Evolutionary conservation across 306 rosid species (phyloP).

Genomic region (Fragaria ananassa): DNA sequence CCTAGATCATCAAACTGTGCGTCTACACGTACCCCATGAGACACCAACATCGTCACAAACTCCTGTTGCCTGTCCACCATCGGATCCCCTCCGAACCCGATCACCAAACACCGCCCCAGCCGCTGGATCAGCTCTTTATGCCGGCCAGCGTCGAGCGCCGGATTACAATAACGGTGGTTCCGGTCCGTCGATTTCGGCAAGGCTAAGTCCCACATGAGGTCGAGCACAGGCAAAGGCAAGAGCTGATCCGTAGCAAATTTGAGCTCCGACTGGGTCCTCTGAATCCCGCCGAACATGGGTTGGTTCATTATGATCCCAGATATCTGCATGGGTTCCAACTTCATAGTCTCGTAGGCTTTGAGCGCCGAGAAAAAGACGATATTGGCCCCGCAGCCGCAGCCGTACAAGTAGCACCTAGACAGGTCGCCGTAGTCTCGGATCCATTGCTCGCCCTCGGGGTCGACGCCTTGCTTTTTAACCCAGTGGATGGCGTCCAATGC

Average conservation of each 20-base stretch:
- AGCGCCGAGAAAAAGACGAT: constrained; percentile 42
- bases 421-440: constrained; percentile 56
- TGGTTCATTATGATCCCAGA: constrained; percentile 62
- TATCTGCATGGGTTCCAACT: constrained; percentile 44
- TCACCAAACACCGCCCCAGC: constrained; percentile 44
- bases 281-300: constrained; percentile 62
- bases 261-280: constrained; percentile 53
- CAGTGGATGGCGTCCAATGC: constrained; percentile 37
- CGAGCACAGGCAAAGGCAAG: constrained; percentile 58
- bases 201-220: constrained; percentile 55
- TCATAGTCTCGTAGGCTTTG: background rate
- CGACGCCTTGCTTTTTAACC: constrained; percentile 36
- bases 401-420: constrained; percentile 55
- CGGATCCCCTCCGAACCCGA: constrained; percentile 61
- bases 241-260: constrained; percentile 45
- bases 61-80: constrained; percentile 61
- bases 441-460: constrained; percentile 53
- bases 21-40: constrained; percentile 53
- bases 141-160: constrained; percentile 39
- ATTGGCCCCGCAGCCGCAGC: constrained; percentile 53
- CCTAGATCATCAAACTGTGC: constrained; percentile 55
- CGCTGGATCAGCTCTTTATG: constrained; percentile 24
- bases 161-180: constrained; percentile 69
- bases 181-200: constrained; percentile 46
- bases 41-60: constrained; percentile 51